These are phyloP conservation scores for Pelargonium myrrhifolium DNA, from an alignment of 441 rosid species.

Conservation along the genomic window DNA sequence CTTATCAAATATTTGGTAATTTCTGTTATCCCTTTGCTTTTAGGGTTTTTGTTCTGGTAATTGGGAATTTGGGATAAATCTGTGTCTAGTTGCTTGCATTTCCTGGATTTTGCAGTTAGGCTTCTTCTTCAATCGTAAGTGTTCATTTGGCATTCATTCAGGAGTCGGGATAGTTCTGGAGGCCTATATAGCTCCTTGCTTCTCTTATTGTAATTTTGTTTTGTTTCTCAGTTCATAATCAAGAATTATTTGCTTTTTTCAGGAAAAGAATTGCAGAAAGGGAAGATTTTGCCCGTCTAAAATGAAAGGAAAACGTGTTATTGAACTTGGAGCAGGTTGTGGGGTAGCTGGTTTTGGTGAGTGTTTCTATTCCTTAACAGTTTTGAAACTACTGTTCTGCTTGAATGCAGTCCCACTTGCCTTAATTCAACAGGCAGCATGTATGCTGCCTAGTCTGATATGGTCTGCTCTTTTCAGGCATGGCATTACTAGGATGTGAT, in stretches of 20 bases:
- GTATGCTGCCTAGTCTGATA: constrained; percentile 17
- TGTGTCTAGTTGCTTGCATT: background rate
- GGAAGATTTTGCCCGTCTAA: constrained; percentile 76
- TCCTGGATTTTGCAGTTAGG: background rate
- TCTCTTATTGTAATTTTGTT: background rate
- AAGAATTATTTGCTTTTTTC: constrained; percentile 13
- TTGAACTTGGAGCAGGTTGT: constrained; percentile 97
- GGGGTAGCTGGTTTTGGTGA: constrained; percentile 94
- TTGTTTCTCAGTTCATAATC: background rate
- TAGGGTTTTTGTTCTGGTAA: background rate
- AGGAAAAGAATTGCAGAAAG: constrained; percentile 85
- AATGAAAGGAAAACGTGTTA: constrained; percentile 80
- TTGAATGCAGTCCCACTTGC: constrained; percentile 10
- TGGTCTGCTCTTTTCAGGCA: constrained; percentile 40
- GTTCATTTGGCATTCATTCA: background rate
- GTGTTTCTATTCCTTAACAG: constrained; percentile 27
- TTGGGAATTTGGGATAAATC: background rate
- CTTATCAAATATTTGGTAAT: constrained; percentile 79
- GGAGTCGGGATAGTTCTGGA: no score
- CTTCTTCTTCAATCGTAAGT: background rate
- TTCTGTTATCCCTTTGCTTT: constrained; percentile 3
- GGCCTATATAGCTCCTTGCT: background rate
- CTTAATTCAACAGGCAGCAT: background rate
- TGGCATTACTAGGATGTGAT: constrained; percentile 87
- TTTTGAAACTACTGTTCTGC: constrained; percentile 12